Base-by-base conservation (phyloP, 495 filamentous ascomycete genomes). In the Podospora tetraspora region DNA sequence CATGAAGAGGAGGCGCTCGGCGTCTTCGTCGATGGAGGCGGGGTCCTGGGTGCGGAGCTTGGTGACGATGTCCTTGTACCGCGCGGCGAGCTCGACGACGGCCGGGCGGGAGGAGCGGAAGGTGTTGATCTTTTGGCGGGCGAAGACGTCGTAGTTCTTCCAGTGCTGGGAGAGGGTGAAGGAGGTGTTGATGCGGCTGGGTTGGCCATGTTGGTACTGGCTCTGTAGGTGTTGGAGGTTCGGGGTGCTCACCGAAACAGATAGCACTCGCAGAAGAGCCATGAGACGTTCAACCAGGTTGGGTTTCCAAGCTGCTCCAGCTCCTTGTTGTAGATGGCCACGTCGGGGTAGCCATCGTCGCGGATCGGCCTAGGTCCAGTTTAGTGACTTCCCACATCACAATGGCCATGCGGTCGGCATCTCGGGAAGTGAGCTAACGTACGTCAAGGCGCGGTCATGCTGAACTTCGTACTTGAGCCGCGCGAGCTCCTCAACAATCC, bases 211-310 rank as follows among this genome's bases (percentile, higher is more conserved):
- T 66, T 19, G 61, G 62, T 66, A 23, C n/a, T 3, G 34, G 19
- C 21, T 16, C 6, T 5, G 23, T 2, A 4, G 0, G 29, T 2
- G 12, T n/a, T 2, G 8, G 24, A 0, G 24, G 59, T 2, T 24
- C 16, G 34, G 57, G 23, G 56, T 21, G 64, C 75, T 10, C 76
- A 89, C 90, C 88, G 85, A 87, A 96, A 97, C 22, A 99, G 85
- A 74, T 98, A 99, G 82, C 95, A 98, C 81, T 99, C 95, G 24
- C 88, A 81, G 78, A 85, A 99, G 10, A 98, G 86, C 95, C 95
- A 99, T 3, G 93, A 81, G 7, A 88, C 88, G 64, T 90, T 82
- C 77, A 92, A 90, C 95, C 95, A 99, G 34, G 84, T 88, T 0
- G 90, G 88, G 65, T 83, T 84, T 58, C 90, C 92, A 19, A 93